Base-by-base conservation (phyloP, 345 rosid genomes). In the Schrenkiella parvula region DNA sequence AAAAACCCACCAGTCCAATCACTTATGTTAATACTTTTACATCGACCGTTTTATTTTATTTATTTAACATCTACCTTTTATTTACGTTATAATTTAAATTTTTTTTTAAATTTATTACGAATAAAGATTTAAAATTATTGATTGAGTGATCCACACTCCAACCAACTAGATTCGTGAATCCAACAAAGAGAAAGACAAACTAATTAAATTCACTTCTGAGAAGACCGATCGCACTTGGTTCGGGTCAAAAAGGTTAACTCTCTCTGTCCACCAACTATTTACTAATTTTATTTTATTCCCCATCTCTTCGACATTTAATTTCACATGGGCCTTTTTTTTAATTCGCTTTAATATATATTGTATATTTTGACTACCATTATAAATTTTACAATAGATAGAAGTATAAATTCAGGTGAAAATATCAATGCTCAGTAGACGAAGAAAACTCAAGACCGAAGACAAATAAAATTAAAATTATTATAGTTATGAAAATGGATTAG, bases 171-270 rank as follows among this genome's bases (percentile, higher is more conserved):
- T 68, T 68, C 43, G 64, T 55, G 43, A 56, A 15, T 68, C 64
- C 73, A 68, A 56, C 12, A 56, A 43, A 68, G 55, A 55, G 42
- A 56, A 43, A 21, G 64, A 43, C 64, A 55, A 68, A 55, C 23
- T 11, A 19, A 56, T 14, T 68, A 56, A 69, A 56, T 43, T 56
- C 46, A 69, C 9, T 69, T 29, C 15, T 14, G 32, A 41, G 64
- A 19, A 68, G 22, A 56, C 14, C 26, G 17, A 32, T 56, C 42
- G 3, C 62, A 7, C 38, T 54, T 31, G 39, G 60, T 54, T 52
- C 34, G 31, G 35, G 37, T 53, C 58, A 53, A 53, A 53, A 53
- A 54, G 23, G 39, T 39, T 54, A 39, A 14, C 0, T 9, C 39
- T 11, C 39, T 42, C 47, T 42, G 6, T 5, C 8, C 9, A n/a